These are phyloP conservation scores for Colletotrichum siamense DNA, from an alignment of 2,329 filamentous ascomycete genomes.

Conservation along the genomic window DNA sequence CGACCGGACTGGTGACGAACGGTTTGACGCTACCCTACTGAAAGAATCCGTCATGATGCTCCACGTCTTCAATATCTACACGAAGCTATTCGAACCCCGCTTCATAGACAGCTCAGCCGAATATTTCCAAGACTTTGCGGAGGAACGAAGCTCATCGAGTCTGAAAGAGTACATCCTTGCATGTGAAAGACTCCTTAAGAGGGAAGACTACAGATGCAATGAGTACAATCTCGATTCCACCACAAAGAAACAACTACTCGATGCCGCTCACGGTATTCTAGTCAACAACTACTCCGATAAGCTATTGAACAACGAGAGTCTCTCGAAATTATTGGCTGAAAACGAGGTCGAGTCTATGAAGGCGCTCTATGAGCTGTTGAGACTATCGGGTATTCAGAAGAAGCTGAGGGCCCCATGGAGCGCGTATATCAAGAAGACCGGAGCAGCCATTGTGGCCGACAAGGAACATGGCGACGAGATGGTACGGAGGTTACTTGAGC, in stretches of 20 bases:
- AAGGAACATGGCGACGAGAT: constrained; percentile 81
- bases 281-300: constrained; percentile 71
- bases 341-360: constrained; percentile 74
- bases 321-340: constrained; percentile 76
- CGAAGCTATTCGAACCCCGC: constrained; percentile 76
- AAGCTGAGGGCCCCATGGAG: constrained; percentile 77
- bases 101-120: constrained; percentile 71
- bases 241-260: constrained; percentile 79
- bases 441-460: constrained; percentile 80
- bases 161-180: constrained; percentile 79
- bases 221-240: constrained; percentile 81
- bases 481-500: constrained; percentile 80
- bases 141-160: constrained; percentile 64
- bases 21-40: constrained; percentile 71
- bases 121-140: constrained; percentile 75
- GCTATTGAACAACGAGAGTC: constrained; percentile 68
- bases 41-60: constrained; percentile 81
- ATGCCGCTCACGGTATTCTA: constrained; percentile 74
- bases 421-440: constrained; percentile 78
- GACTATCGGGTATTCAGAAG: constrained; percentile 72
- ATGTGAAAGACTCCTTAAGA: constrained; percentile 71
- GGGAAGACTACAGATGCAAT: constrained; percentile 79
- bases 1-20: constrained; percentile 65
- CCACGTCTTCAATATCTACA: constrained; percentile 84
- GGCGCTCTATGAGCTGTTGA: constrained; percentile 78